Conservation (phyloP, 1,284 basidiomycete genomes). For the Meripilus lineatus region DNA sequence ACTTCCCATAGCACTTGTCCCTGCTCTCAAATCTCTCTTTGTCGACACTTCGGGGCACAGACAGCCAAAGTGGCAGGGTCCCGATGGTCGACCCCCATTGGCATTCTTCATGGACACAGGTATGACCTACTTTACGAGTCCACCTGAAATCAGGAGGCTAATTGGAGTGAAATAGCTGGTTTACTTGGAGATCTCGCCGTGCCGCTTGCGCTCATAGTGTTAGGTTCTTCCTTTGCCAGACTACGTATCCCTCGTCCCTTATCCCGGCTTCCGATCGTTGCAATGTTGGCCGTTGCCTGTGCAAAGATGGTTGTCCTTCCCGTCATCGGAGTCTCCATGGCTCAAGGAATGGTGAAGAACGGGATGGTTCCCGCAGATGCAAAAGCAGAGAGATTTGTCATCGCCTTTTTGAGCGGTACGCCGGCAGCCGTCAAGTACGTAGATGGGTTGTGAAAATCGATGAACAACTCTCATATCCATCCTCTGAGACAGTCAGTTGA, state of each 20-base stretch:
- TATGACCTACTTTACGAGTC: slow-evolving; percentile 8
- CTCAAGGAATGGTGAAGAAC: slow-evolving; percentile 33
- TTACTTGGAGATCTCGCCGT: slow-evolving; percentile 48
- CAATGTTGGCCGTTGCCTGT: slow-evolving; percentile 41
- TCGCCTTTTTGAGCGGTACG: slow-evolving; percentile 37
- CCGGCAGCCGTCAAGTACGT: slow-evolving; percentile 34
- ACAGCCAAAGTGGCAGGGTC: no score
- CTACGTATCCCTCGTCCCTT: slow-evolving; percentile 35
- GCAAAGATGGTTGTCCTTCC: slow-evolving; percentile 50
- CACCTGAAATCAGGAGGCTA: no score
- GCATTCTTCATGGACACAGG: slow-evolving; percentile 44
- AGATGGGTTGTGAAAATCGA: background rate
- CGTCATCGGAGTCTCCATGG: slow-evolving; percentile 43
- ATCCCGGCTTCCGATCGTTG: slow-evolving; percentile 41
- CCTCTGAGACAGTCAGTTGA: slow-evolving; percentile 31
- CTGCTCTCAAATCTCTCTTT: slow-evolving; percentile 49
- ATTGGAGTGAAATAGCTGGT: no score
- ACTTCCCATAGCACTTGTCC: slow-evolving; percentile 43
- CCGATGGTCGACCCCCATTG: slow-evolving; percentile 49
- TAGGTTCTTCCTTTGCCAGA: slow-evolving; percentile 52
- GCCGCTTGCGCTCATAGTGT: slow-evolving; percentile 48
- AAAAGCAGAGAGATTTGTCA: slow-evolving; percentile 38
- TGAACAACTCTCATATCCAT: background rate
- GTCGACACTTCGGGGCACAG: no score
- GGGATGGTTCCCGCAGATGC: slow-evolving; percentile 34